phyloP scores from a whole-genome alignment of 1,139 yeast genomes.

The Suhomyces wounanorum region DNA sequence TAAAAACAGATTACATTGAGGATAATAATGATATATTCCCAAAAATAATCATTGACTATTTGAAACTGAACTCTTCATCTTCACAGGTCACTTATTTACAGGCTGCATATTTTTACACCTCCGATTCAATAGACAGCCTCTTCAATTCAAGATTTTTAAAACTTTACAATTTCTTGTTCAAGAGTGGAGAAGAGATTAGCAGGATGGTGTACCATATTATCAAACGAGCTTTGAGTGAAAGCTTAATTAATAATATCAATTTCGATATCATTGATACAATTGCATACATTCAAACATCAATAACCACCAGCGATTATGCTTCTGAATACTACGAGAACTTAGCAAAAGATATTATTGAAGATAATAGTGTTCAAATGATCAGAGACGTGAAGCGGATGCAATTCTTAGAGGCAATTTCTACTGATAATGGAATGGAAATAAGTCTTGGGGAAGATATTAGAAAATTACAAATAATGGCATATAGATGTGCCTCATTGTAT shows the following conservation, averaged over 20 bases:
- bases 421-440: constrained; percentile 13
- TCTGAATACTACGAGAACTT: constrained; percentile 17
- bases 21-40: constrained; percentile 49
- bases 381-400: constrained; percentile 17
- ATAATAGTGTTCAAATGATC: constrained; percentile 18
- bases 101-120: constrained; percentile 54
- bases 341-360: constrained; percentile 15
- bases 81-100: constrained; percentile 53
- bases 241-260: constrained; percentile 34
- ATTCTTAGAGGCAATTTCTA: constrained; percentile 8
- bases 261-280: constrained; percentile 31
- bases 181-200: constrained; percentile 37
- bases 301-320: constrained; percentile 24
- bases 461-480: constrained; percentile 37
- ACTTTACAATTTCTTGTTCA: constrained; percentile 47
- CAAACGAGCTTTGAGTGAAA: constrained; percentile 40
- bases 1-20: constrained; percentile 27
- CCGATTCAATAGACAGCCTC: constrained; percentile 44
- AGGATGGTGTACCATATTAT: constrained; percentile 49
- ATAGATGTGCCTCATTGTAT: constrained; percentile 41
- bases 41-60: constrained; percentile 48
- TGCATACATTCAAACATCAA: constrained; percentile 29
- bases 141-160: constrained; percentile 56
- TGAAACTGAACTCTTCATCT: constrained; percentile 41
- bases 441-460: constrained; percentile 22